Conservation (phyloP, 768 basidiomycete genomes). For the Collybia mongolica region DNA sequence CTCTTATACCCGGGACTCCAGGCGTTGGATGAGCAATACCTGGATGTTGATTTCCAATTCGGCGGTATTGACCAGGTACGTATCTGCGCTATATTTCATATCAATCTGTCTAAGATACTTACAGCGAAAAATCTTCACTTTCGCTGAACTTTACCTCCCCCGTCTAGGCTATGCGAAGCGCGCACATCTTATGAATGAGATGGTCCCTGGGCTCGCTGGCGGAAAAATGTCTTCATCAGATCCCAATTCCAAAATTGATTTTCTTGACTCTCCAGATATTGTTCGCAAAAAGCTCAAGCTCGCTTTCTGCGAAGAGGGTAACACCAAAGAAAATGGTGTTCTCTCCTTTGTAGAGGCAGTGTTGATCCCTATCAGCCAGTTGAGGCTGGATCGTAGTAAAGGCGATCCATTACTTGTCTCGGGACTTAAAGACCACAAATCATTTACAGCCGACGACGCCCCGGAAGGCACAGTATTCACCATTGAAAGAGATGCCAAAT, state of each 20-base stretch:
- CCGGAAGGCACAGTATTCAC: conserved; percentile 83
- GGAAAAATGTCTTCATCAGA: conserved; percentile 99
- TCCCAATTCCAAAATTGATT: conserved; percentile 97
- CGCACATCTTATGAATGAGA: conserved; percentile 96
- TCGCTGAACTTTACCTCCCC: conserved; percentile 95
- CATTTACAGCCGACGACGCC: conserved; percentile 67
- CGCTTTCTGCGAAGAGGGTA: conserved; percentile 95
- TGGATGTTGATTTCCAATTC: conserved; percentile 95
- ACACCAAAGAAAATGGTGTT: conserved; percentile 83
- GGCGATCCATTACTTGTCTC: conserved; percentile 51
- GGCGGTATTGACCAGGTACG: conserved; percentile 95
- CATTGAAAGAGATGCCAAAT: conserved; percentile 75
- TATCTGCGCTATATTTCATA: conserved; percentile 4
- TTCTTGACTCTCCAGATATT: conserved; percentile 82
- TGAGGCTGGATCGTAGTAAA: conserved; percentile 59
- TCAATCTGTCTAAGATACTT: not conserved
- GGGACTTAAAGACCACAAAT: conserved; percentile 49
- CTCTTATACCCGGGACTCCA: conserved; percentile 95
- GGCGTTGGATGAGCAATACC: conserved; percentile 96
- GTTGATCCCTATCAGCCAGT: conserved; percentile 81
- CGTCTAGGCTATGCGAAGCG: conserved; percentile 91
- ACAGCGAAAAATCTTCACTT: conserved; percentile 98
- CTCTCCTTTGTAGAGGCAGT: conserved; percentile 84
- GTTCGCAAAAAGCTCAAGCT: conserved; percentile 88
- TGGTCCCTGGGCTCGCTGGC: conserved; percentile 93